phyloP scores from a whole-genome alignment of 257 asterid species.

The Lycium ferocissimum region DNA sequence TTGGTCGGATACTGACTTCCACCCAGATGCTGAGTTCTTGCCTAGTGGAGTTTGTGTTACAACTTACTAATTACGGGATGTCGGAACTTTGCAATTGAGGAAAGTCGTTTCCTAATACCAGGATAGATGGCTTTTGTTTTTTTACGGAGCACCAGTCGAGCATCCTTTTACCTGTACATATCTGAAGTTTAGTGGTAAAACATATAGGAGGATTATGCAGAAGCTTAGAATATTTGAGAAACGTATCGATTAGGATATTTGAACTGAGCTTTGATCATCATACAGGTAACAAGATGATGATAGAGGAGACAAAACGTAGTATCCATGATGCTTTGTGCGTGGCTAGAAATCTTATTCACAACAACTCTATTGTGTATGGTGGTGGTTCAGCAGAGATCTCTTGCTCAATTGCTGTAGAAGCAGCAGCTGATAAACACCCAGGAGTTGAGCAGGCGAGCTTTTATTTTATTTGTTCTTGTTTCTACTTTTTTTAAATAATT shows the following conservation, averaged over 20 bases:
- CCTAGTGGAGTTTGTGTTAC: neutral
- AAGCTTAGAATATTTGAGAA: neutral
- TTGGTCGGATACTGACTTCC: neutral
- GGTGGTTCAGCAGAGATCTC: slow-evolving; percentile 97
- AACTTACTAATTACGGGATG: neutral
- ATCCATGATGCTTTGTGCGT: slow-evolving; percentile 90
- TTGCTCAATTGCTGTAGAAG: slow-evolving; percentile 89
- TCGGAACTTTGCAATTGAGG: neutral
- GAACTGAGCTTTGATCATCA: neutral
- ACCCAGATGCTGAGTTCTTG: slow-evolving; percentile 11
- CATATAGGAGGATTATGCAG: neutral
- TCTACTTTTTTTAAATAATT: neutral
- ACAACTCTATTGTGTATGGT: slow-evolving; percentile 92
- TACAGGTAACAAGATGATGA: slow-evolving; percentile 94
- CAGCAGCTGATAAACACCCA: slow-evolving; percentile 91
- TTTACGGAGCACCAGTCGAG: neutral
- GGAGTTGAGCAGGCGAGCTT: slow-evolving; percentile 86
- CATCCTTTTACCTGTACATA: neutral
- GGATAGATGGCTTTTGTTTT: neutral
- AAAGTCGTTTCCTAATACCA: neutral
- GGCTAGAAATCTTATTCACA: slow-evolving; percentile 87
- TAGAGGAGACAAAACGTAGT: slow-evolving; percentile 94
- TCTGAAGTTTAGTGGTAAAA: neutral
- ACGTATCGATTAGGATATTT: neutral
- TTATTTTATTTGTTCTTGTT: neutral